Conservation (phyloP, 2,329 filamentous ascomycete genomes). For the Xylaria hypoxylon region DNA sequence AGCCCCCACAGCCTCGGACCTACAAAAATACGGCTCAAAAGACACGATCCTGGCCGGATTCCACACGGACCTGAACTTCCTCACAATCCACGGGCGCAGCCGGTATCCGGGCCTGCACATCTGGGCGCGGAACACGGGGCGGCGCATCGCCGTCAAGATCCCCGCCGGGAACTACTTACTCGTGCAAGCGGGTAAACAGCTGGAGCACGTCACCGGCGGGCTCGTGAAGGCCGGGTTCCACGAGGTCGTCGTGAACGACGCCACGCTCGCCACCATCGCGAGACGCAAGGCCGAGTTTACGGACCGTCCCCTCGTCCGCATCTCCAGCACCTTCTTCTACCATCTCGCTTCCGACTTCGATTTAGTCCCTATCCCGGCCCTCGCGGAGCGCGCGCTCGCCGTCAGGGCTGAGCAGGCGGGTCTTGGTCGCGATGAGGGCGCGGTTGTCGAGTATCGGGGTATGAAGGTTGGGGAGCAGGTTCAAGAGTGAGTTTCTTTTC, state of each 20-base stretch:
- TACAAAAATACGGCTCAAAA: constrained; percentile 62
- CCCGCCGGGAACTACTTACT: constrained; percentile 68
- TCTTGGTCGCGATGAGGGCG: constrained; percentile 66
- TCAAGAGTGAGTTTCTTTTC: constrained; percentile 58
- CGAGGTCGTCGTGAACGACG: constrained; percentile 69
- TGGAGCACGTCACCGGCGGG: constrained; percentile 71
- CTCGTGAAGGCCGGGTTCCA: constrained; percentile 72
- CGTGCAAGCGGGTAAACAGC: constrained; percentile 72
- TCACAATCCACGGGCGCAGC: constrained; percentile 73
- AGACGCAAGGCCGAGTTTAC: constrained; percentile 56
- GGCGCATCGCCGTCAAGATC: constrained; percentile 68
- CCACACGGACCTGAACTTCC: constrained; percentile 73
- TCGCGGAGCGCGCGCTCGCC: constrained; percentile 58
- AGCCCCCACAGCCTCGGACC: constrained; percentile 70
- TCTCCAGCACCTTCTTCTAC: constrained; percentile 72
- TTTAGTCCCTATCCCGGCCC: constrained; percentile 61
- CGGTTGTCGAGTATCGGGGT: constrained; percentile 59
- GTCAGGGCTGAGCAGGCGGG: constrained; percentile 61
- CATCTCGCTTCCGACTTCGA: constrained; percentile 69
- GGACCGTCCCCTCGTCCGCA: constrained; percentile 65
- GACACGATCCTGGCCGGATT: constrained; percentile 73
- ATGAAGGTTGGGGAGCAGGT: constrained; percentile 72
- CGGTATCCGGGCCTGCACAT: constrained; percentile 72
- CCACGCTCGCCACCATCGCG: constrained; percentile 62
- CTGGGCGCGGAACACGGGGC: constrained; percentile 72